Conservation (phyloP, 768 basidiomycete genomes). For the Hydnomerulius pinastri region DNA sequence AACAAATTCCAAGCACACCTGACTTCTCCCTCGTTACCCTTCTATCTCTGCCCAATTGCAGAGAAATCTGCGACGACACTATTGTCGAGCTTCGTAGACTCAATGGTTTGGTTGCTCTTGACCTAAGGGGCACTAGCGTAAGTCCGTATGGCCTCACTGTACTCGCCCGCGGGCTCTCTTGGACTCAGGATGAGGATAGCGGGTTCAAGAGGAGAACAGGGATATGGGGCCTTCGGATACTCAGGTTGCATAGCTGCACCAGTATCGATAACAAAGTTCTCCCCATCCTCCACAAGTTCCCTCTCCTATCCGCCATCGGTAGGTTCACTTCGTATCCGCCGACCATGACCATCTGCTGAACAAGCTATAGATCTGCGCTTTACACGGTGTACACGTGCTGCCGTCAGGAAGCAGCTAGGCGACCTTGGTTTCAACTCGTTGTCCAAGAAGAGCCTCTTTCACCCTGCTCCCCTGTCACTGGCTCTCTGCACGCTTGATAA, state of each 20-base stretch:
- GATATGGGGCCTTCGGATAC: slow-evolving; percentile 60
- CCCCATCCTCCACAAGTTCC: slow-evolving; percentile 46
- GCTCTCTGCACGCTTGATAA: slow-evolving; percentile 37
- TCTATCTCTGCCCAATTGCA: slow-evolving; percentile 57
- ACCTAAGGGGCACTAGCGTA: slow-evolving; percentile 56
- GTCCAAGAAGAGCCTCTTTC: slow-evolving; percentile 35
- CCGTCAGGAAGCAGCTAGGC: slow-evolving; percentile 15
- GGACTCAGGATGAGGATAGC: slow-evolving; percentile 27
- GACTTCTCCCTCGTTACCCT: slow-evolving; percentile 67
- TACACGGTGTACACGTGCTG: slow-evolving; percentile 42
- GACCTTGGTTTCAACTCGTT: slow-evolving; percentile 29
- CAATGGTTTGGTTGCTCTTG: slow-evolving; percentile 61
- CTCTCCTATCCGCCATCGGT: slow-evolving; percentile 65
- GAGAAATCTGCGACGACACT: slow-evolving; percentile 58
- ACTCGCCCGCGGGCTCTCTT: slow-evolving; percentile 51
- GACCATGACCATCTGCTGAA: slow-evolving; percentile 2
- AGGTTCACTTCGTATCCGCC: slow-evolving; percentile 25
- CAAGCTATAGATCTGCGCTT: slow-evolving; percentile 47
- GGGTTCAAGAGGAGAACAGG: slow-evolving; percentile 35
- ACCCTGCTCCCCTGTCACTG: slow-evolving; percentile 42
- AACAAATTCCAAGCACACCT: slow-evolving; percentile 52
- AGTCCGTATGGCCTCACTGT: slow-evolving; percentile 52
- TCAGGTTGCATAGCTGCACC: slow-evolving; percentile 56
- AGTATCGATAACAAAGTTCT: slow-evolving; percentile 48
- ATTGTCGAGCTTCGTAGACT: slow-evolving; percentile 52